Base-by-base conservation (phyloP, 2,329 filamentous ascomycete species). In the Monosporascus sp. region DNA sequence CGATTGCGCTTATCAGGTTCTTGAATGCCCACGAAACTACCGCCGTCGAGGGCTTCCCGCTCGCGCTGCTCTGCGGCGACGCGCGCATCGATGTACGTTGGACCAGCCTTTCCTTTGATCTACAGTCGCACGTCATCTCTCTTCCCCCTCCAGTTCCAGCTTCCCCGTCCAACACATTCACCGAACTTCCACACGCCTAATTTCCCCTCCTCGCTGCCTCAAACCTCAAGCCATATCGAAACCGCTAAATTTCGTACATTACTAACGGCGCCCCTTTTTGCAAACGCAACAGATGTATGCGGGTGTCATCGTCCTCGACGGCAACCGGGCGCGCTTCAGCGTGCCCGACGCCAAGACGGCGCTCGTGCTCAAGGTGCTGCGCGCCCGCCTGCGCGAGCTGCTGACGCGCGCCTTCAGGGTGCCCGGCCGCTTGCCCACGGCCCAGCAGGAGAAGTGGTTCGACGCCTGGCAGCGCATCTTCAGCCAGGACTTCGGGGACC, bases 1-100 rank as follows among this genome's bases (percentile, higher is more conserved):
- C 31, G 31, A 14, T 14, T 35, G 31, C 31, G 31, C 31, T 35
- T 35, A 7, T n/a, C 49, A 86, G 83, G 56, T 86, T 88, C 63
- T 90, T 93, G 60, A 95, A 96, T 59, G 94, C 94, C 1, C 92
- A 97, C 60, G 91, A 96, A 67, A 95, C 90, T 2, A 89, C 87
- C 11, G 83, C 86, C 1, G 85, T 87, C 1, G 87, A 96, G 46
- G 87, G 91, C 44, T 88, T 97, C 59, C 85, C 91, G 11, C 82
- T 97, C 60, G 85, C 88, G 17, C 74, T 99, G 28, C 79, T 97
- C 50, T 94, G 91, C 55, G 94, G 92, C 37, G 93, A 97, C 57
- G 86, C 89, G 18, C 89, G 92, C 53, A 93, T 91, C 64, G 92
- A 91, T 74, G 86, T 88, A 74, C 70, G 80, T 62, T 26, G 26